These are phyloP conservation scores for Pestalotiopsis sp. DNA, from an alignment of 2,329 filamentous ascomycete species.

Conservation along the genomic window DNA sequence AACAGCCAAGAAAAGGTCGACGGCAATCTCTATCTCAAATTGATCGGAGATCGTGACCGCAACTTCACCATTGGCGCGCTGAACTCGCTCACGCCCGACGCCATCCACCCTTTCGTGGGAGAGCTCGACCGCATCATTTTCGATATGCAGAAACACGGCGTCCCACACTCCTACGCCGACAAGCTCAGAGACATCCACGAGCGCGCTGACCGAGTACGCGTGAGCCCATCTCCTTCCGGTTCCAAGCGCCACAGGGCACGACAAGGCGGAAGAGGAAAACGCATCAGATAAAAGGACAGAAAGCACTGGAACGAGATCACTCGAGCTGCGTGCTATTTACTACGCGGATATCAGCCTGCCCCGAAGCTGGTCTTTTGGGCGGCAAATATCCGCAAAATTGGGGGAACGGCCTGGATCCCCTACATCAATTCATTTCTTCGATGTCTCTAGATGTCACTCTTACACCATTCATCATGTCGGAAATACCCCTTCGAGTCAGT, in stretches of 20 bases:
- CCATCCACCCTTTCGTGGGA: constrained; percentile 23
- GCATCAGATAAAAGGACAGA: constrained; percentile 28
- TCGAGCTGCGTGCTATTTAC: background rate
- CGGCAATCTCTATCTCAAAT: constrained; percentile 50
- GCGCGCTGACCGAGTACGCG: constrained; percentile 25
- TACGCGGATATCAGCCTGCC: background rate
- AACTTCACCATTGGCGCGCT: constrained; percentile 51
- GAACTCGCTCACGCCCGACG: constrained; percentile 21
- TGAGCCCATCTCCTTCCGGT: constrained; percentile 17
- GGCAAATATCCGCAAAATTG: too few relatives aligned
- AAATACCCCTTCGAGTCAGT: background rate
- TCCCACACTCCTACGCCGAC: constrained; percentile 30
- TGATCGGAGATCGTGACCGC: constrained; percentile 47
- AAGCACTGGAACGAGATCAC: background rate
- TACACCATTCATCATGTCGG: background rate
- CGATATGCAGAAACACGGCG: constrained; percentile 25
- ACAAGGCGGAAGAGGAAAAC: constrained; percentile 25
- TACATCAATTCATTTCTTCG: too few relatives aligned
- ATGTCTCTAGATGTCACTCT: too few relatives aligned
- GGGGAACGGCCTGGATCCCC: too few relatives aligned
- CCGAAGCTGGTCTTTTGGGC: too few relatives aligned
- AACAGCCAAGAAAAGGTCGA: constrained; percentile 29
- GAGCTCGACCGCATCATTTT: constrained; percentile 38
- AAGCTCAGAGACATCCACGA: constrained; percentile 33
- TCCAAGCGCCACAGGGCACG: constrained; percentile 27